Percentiles rank a stretch among this genome's conserved stretches.
These are phyloP conservation scores for Pittosporum tobira DNA, from an alignment of 129 eudicot species.

Conservation along the genomic window DNA sequence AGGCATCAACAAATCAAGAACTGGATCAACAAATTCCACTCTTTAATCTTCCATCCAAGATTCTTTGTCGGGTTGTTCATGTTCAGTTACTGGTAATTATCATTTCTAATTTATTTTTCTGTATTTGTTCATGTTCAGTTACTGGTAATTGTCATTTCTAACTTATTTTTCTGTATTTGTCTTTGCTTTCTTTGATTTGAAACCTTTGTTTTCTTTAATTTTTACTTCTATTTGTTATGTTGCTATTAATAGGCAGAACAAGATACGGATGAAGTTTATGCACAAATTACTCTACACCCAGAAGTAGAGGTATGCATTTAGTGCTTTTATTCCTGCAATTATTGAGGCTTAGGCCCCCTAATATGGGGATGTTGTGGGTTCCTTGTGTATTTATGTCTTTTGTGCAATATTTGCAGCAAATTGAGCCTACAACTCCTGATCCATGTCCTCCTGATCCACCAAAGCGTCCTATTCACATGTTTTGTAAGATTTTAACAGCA, in stretches of 20 bases:
- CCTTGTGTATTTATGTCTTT: slow-evolving; percentile 8
- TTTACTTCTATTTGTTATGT: not conserved
- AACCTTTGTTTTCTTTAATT: not conserved
- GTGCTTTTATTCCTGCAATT: not conserved
- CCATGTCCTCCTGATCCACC: slow-evolving; percentile 38
- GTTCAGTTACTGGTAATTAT: slow-evolving; percentile 38
- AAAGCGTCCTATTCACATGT: slow-evolving; percentile 32
- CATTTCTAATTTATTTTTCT: not conserved
- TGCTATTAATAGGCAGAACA: slow-evolving; percentile 42
- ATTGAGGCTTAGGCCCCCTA: not conserved
- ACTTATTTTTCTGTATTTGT: not conserved
- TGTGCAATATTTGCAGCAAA: slow-evolving; percentile 28
- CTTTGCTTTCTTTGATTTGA: not conserved
- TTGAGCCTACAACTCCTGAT: slow-evolving; percentile 40
- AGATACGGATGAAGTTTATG: slow-evolving; percentile 70
- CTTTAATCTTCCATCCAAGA: slow-evolving; percentile 47
- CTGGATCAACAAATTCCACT: slow-evolving; percentile 38
- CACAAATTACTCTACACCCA: slow-evolving; percentile 53
- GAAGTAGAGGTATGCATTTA: slow-evolving; percentile 42
- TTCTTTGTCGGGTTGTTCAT: slow-evolving; percentile 48
- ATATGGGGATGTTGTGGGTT: not conserved
- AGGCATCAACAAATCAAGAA: slow-evolving; percentile 53
- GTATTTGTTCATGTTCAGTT: slow-evolving; percentile 33
- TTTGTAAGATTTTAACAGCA: slow-evolving; percentile 54
- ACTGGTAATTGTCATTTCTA: slow-evolving; percentile 25